Evolutionary conservation across 2,329 filamentous ascomycete species (phyloP), one percentile per base, ranked within the genome.

Genomic region (Fusarium zealandicum): DNA sequence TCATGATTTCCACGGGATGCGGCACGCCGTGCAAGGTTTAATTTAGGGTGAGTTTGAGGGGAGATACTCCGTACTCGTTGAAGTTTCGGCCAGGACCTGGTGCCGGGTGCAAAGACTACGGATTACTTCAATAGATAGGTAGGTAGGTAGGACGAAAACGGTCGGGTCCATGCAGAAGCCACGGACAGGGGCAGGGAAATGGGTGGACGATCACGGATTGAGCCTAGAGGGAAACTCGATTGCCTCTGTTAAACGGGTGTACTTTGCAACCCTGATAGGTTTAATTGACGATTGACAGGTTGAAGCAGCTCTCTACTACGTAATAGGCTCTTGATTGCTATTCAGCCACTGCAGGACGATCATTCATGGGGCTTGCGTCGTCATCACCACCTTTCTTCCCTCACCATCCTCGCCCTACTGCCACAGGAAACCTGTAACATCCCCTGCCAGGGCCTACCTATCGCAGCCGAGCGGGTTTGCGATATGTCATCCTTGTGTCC

Each of bases 181-280:
- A n/a, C n/a, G n/a, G n/a, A n/a, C n/a, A n/a, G n/a, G 7, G 58
- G 54, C 50, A 54, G 54, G 59, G 50, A 43, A 43, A 59, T 51
- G 39, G 59, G 54, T 40, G 54, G 52, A 30, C 28, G 35, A n/a
- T n/a, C 22, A 9, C 50, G 44, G 40, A 22, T 37, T 39, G 45
- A 47, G 48, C 58, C 54, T 48, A 62, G 35, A 33, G 49, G 43
- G 45, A 31, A 50, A 50, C 45, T 51, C 38, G 43, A 59, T 62
- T 62, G 54, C 16, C 35, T 39, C 25, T 16, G 44, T 22, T 17
- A 40, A 27, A 39, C 35, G 44, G 18, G 18, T 22, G 22, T 40
- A 32, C 25, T 27, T 27, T 10, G 25, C 3, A 18, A 8, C 10
- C 33, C 33, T 36, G 9, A 6, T 36, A n/a, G 6, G 28, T 31